A percentile compares a stretch with the other conserved stretches of the same genome.
These are phyloP conservation scores for Pelargonium nanum DNA, from an alignment of 345 rosid genomes.

Conservation along the genomic window DNA sequence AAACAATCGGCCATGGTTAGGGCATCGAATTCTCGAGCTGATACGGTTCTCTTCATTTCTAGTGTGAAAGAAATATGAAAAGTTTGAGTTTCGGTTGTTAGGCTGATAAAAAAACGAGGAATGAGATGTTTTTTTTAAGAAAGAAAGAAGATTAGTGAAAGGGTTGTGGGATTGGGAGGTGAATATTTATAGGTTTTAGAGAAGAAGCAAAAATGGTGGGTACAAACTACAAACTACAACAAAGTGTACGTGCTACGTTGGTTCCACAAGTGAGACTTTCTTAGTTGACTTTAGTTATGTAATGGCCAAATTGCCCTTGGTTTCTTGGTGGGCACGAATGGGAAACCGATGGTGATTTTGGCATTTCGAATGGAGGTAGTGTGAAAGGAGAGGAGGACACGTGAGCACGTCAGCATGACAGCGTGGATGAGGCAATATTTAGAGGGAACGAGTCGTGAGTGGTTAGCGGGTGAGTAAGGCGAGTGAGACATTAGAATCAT, in stretches of 20 bases:
- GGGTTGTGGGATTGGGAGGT: neutral
- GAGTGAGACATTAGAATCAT: constrained; percentile 9
- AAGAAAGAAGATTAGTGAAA: neutral
- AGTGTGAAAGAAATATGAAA: no score
- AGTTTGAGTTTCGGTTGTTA: no score
- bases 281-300: constrained; percentile 18
- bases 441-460: constrained; percentile 7
- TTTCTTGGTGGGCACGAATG: constrained; percentile 8
- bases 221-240: no score
- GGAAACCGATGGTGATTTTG: no score
- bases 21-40: constrained; percentile 21
- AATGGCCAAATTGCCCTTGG: constrained; percentile 25
- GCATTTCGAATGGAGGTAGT: neutral
- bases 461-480: neutral
- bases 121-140: no score
- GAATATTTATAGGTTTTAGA: constrained; percentile 17
- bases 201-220: no score
- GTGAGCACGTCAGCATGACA: constrained; percentile 29
- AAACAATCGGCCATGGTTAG: constrained; percentile 45
- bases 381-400: neutral
- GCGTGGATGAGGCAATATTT: constrained; percentile 11
- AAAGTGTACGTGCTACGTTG: neutral
- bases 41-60: constrained; percentile 29
- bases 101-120: no score
- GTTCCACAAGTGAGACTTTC: constrained; percentile 9